Percentiles rank a stretch among this genome's conserved stretches.
phyloP scores from a whole-genome alignment of 2,329 filamentous ascomycete species.

The Colletotrichum tamarilloi region DNA sequence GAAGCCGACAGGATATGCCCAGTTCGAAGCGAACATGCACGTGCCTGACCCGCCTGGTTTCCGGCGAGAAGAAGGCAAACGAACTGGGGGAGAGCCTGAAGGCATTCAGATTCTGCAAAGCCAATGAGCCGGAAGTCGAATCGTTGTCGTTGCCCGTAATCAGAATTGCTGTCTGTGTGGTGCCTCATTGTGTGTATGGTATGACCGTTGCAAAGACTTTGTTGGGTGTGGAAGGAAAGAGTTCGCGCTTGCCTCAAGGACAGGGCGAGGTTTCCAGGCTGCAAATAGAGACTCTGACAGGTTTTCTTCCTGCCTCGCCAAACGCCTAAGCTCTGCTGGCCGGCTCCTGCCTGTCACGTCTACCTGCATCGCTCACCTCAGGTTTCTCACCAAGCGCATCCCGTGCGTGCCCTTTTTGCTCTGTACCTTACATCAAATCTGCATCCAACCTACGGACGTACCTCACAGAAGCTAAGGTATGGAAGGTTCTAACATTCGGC shows the following conservation, averaged over 20 bases:
- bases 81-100: constrained; percentile 6
- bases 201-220: background rate
- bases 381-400: background rate
- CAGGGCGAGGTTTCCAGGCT: background rate
- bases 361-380: background rate
- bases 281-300: constrained; percentile 4
- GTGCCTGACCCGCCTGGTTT: constrained; percentile 4
- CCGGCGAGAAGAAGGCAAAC: background rate
- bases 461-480: background rate
- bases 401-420: background rate
- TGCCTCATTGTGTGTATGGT: background rate
- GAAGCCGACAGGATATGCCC: constrained; percentile 4
- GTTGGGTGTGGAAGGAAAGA: constrained; percentile 10
- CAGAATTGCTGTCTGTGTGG: background rate
- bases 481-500: background rate
- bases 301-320: background rate
- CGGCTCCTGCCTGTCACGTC: background rate
- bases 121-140: background rate
- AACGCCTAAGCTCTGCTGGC: background rate
- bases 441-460: background rate
- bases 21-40: constrained; percentile 21
- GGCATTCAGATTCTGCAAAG: background rate
- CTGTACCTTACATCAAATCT: background rate
- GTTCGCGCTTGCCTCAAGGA: background rate
- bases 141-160: constrained; percentile 1